Evolutionary conservation across 2,329 filamentous ascomycete species (phyloP).

Genomic region (Diplocarpon mali): DNA sequence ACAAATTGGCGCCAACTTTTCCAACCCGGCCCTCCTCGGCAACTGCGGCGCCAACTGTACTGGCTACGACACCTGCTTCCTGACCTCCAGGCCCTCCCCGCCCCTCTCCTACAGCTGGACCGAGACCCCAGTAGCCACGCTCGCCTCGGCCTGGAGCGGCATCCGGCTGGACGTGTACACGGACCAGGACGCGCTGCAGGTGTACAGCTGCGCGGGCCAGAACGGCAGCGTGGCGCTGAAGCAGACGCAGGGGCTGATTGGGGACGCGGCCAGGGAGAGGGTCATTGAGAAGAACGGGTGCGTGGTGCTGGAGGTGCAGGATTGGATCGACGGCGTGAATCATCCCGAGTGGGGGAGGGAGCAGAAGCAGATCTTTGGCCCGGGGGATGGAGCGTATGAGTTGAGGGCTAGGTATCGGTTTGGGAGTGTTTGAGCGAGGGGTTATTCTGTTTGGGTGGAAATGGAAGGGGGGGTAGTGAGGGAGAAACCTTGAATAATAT

Average conservation of each 20-base stretch:
- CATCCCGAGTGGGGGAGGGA: conserved; percentile 74
- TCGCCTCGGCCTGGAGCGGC: conserved; percentile 66
- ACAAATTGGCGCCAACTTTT: conserved; percentile 61
- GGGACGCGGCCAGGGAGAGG: conserved; percentile 43
- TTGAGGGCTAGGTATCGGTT: conserved; percentile 52
- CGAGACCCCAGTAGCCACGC: conserved; percentile 44
- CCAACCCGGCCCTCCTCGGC: conserved; percentile 47
- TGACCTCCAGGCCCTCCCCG: conserved; percentile 50
- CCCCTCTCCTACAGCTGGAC: conserved; percentile 48
- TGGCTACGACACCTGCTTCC: conserved; percentile 70
- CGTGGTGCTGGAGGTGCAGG: conserved; percentile 82
- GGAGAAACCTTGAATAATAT: no score
- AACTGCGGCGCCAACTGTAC: conserved; percentile 77
- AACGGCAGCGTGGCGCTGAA: conserved; percentile 62
- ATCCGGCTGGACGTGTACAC: conserved; percentile 73
- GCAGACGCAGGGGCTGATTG: conserved; percentile 53
- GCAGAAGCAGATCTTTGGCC: conserved; percentile 47
- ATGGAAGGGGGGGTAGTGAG: no score
- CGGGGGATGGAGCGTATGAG: conserved; percentile 49
- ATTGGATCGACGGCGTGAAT: conserved; percentile 91
- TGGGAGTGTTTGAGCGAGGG: conserved; percentile 7
- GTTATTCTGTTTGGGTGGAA: no score
- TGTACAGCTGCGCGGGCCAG: conserved; percentile 73
- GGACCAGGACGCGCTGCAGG: conserved; percentile 79
- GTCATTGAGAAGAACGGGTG: conserved; percentile 70